Percentiles rank a stretch among this genome's conserved stretches.
These are phyloP conservation scores for Silene conica DNA, from an alignment of 148 eudicot species.

Conservation along the genomic window DNA sequence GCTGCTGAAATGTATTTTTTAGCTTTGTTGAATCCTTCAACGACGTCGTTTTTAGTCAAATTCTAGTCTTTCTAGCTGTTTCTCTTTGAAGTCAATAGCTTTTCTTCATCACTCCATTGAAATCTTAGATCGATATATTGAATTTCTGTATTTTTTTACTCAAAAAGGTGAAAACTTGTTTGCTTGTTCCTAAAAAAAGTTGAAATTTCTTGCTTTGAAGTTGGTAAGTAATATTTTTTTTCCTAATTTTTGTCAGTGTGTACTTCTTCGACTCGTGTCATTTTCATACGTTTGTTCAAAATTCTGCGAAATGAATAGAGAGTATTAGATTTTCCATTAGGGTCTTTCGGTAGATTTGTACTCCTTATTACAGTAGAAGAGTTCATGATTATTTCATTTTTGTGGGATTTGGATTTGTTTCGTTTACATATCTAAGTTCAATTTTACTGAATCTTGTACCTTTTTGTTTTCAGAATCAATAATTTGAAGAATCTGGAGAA, in stretches of 20 bases:
- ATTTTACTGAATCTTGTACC: conserved; percentile 1
- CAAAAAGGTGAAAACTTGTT: conserved; percentile 6
- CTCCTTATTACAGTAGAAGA: no score
- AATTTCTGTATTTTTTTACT: background rate
- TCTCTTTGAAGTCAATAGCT: conserved; percentile 6
- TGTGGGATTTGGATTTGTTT: conserved; percentile 16
- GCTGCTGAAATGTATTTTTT: background rate
- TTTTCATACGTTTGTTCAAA: no score
- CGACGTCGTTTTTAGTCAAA: conserved; percentile 29
- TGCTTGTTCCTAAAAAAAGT: background rate
- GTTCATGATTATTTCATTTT: background rate
- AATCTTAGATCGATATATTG: conserved; percentile 20
- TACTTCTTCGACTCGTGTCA: no score
- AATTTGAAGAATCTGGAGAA: conserved; percentile 15
- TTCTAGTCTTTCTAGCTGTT: conserved; percentile 16
- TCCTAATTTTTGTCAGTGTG: background rate
- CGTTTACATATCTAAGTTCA: conserved; percentile 1
- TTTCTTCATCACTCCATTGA: conserved; percentile 6
- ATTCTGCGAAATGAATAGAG: no score
- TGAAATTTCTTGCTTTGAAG: conserved; percentile 18
- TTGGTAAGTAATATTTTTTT: background rate
- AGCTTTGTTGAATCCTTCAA: conserved; percentile 20
- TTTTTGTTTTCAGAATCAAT: conserved; percentile 25
- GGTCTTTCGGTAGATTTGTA: background rate
- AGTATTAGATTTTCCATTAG: no score